Evolutionary conservation across 441 rosid genomes (phyloP).

Genomic region (Aleurites moluccanus): DNA sequence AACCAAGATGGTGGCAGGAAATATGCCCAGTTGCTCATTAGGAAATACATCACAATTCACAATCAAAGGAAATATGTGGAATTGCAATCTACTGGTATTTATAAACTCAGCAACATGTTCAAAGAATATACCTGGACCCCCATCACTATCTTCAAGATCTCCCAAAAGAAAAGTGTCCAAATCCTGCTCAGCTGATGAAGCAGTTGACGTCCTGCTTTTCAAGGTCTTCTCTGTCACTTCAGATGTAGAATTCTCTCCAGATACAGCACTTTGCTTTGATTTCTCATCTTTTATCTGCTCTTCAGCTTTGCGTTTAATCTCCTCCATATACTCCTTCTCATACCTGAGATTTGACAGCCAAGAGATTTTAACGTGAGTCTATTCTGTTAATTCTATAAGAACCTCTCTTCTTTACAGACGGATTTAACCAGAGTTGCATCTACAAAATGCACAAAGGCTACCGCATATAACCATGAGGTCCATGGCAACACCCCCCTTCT

Average conservation of each 20-base stretch:
- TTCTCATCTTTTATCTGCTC: constrained; percentile 36
- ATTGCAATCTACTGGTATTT: neutral
- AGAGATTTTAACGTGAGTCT: neutral
- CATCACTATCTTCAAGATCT: constrained; percentile 59
- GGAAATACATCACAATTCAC: neutral
- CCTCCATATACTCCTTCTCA: constrained; percentile 54
- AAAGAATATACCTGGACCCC: constrained; percentile 45
- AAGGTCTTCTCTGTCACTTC: constrained; percentile 29
- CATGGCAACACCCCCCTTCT: neutral
- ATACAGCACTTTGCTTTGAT: constrained; percentile 30
- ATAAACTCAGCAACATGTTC: neutral
- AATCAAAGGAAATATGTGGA: neutral
- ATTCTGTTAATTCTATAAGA: neutral
- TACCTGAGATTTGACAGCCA: constrained; percentile 34
- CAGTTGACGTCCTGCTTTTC: constrained; percentile 39
- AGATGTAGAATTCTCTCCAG: constrained; percentile 30
- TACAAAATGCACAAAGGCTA: neutral
- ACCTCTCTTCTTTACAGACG: neutral
- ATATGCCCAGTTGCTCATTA: neutral
- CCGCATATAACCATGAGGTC: neutral
- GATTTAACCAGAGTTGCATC: neutral
- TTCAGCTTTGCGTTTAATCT: constrained; percentile 34
- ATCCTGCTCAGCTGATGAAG: constrained; percentile 51
- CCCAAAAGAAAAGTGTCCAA: constrained; percentile 70
- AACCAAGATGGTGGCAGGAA: neutral